Percentiles rank a stretch among this genome's conserved stretches.
Evolutionary conservation across 1,139 yeast species (phyloP).

Genomic region (Scheffersomyces illinoinensis): DNA sequence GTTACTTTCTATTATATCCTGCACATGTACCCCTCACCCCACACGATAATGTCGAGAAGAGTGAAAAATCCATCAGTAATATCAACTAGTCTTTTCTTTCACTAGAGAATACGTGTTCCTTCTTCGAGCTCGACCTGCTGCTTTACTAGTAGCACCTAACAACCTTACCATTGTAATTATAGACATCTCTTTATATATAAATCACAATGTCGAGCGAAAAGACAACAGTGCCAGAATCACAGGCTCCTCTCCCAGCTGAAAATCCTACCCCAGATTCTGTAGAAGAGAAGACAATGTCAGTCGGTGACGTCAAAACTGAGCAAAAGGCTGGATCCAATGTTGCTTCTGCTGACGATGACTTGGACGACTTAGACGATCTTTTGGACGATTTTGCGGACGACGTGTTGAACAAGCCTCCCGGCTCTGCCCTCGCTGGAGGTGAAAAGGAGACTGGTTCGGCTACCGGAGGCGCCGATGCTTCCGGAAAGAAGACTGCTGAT

Average conservation of each 20-base stretch:
- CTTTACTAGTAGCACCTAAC: neutral
- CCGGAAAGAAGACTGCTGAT: constrained; percentile 10
- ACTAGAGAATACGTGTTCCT: neutral
- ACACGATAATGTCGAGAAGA: neutral
- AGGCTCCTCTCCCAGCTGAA: neutral
- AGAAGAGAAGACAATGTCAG: neutral
- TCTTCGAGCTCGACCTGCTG: neutral
- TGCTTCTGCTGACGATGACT: constrained; percentile 47
- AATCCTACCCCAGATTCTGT: neutral
- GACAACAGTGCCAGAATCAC: neutral
- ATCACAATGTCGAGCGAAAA: neutral
- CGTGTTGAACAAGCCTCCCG: constrained; percentile 65
- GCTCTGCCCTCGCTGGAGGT: constrained; percentile 26
- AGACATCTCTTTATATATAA: neutral
- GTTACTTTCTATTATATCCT: neutral
- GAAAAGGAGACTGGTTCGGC: constrained; percentile 11
- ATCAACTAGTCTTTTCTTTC: neutral
- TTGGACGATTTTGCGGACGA: constrained; percentile 80
- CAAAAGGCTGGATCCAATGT: constrained; percentile 2
- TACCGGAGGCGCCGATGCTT: constrained; percentile 12
- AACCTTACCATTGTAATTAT: neutral
- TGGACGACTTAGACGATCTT: constrained; percentile 74
- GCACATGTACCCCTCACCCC: neutral
- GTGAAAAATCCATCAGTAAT: neutral
- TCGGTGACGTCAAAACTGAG: neutral